These are phyloP conservation scores for Euphrasia arctica DNA, from an alignment of 305 asterid species.

Conservation along the genomic window DNA sequence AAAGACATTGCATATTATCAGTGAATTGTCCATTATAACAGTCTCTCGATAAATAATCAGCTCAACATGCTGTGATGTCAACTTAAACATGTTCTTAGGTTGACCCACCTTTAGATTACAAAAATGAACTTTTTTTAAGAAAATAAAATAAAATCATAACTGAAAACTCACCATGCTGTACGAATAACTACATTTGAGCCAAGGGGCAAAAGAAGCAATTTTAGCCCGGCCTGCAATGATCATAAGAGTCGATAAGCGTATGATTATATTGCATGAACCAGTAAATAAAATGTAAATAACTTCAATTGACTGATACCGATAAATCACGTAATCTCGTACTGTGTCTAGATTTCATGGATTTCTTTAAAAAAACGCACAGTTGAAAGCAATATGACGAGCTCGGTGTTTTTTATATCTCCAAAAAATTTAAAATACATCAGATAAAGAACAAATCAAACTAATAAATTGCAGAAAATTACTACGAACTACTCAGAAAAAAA, in stretches of 20 bases:
- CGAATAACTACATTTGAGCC: conserved; percentile 68
- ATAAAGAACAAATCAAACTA: conserved; percentile 3
- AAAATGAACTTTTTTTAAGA: background rate
- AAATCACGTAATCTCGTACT: background rate
- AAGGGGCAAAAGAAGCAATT: conserved; percentile 64
- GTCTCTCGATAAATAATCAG: background rate
- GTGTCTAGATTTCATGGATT: conserved; percentile 14
- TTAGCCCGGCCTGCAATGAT: conserved; percentile 62
- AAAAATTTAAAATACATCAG: background rate
- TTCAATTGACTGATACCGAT: conserved; percentile 7
- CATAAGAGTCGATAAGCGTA: conserved; percentile 18
- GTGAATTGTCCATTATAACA: conserved; percentile 7
- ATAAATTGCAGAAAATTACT: background rate
- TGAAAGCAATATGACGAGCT: background rate
- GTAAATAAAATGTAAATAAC: conserved; percentile 14
- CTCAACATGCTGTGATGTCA: background rate
- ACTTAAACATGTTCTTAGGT: background rate
- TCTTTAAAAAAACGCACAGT: background rate
- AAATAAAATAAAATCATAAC: background rate
- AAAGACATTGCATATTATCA: conserved; percentile 23
- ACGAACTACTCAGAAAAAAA: background rate
- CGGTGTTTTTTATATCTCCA: background rate
- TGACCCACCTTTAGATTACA: background rate
- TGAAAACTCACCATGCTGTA: conserved; percentile 73
- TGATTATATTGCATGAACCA: conserved; percentile 14